Evolutionary conservation across 805 yeast species (phyloP).

Genomic region (Sugiyamaella qingdaonensis): DNA sequence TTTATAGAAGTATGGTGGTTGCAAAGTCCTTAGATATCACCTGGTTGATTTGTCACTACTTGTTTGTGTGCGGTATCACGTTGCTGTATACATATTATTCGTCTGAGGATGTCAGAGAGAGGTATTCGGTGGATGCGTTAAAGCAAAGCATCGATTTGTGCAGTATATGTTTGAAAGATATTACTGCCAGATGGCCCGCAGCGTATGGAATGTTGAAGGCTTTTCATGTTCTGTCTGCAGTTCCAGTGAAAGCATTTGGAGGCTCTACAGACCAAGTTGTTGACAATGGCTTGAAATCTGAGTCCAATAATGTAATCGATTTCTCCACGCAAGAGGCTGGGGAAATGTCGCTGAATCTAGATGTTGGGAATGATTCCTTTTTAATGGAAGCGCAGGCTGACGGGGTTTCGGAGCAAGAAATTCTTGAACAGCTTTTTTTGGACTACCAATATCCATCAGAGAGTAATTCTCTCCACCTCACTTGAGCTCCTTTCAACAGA

Average conservation of each 20-base stretch:
- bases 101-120: slow-evolving; percentile 11
- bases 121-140: slow-evolving; percentile 6
- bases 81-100: slow-evolving; percentile 11
- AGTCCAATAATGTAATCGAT: neutral
- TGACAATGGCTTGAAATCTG: neutral
- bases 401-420: slow-evolving; percentile 13
- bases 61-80: slow-evolving; percentile 13
- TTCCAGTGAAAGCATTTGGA: slow-evolving; percentile 11
- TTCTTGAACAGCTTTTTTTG: slow-evolving; percentile 11
- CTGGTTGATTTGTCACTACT: slow-evolving; percentile 14
- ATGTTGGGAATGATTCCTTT: neutral
- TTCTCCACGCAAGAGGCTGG: neutral
- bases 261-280: neutral
- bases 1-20: slow-evolving; percentile 8
- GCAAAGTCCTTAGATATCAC: slow-evolving; percentile 10
- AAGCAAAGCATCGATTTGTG: slow-evolving; percentile 7
- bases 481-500: neutral
- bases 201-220: slow-evolving; percentile 14
- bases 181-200: slow-evolving; percentile 14
- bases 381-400: slow-evolving; percentile 3
- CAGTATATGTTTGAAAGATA: slow-evolving; percentile 7
- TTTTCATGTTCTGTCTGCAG: slow-evolving; percentile 3
- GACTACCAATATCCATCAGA: slow-evolving; percentile 7
- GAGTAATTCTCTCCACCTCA: neutral
- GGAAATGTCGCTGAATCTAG: neutral